A percentile compares a stretch with the other conserved stretches of the same genome.
These are phyloP conservation scores for Pseudovirgaria hyperparasitica DNA, from an alignment of 2,329 filamentous ascomycete genomes.

Conservation along the genomic window DNA sequence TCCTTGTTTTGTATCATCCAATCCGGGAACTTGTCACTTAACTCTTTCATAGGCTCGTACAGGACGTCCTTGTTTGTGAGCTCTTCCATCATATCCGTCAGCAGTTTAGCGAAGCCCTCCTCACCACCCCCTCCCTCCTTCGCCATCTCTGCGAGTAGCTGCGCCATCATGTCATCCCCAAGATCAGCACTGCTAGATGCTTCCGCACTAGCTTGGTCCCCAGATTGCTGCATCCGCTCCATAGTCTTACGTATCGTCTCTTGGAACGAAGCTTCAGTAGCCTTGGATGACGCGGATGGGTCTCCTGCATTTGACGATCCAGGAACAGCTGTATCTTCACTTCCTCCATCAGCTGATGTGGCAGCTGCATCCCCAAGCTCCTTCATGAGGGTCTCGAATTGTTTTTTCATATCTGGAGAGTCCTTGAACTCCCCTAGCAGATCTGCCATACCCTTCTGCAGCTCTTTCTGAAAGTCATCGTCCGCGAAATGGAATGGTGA, in stretches of 20 bases:
- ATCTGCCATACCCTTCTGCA: conserved; percentile 84
- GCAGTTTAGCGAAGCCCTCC: conserved; percentile 86
- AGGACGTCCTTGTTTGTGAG: conserved; percentile 96
- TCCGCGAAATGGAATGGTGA: conserved; percentile 35
- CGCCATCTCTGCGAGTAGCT: conserved; percentile 84
- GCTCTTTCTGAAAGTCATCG: conserved; percentile 68
- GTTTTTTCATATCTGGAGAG: conserved; percentile 55
- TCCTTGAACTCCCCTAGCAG: conserved; percentile 58
- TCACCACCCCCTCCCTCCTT: conserved; percentile 47
- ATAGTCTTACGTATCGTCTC: conserved; percentile 89
- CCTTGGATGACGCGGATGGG: conserved; percentile 14
- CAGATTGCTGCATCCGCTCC: conserved; percentile 88
- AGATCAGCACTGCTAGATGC: conserved; percentile 45
- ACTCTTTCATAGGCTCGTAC: conserved; percentile 97
- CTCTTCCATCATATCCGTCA: conserved; percentile 98
- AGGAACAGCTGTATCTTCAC: conserved; percentile 19
- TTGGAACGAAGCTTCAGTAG: conserved; percentile 62
- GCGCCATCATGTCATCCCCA: conserved; percentile 69
- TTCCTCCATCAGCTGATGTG: conserved; percentile 12
- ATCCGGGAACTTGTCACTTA: conserved; percentile 79
- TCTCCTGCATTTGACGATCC: conserved; percentile 12
- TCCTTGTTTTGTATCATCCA: conserved; percentile 74
- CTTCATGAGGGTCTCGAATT: conserved; percentile 68
- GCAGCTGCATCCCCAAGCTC: conserved; percentile 48
- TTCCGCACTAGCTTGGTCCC: conserved; percentile 67